Evolutionary conservation across 192 early-diverging fungal genomes (phyloP), one percentile per base, ranked within the genome.

Genomic region (Coemansia asiatica): DNA sequence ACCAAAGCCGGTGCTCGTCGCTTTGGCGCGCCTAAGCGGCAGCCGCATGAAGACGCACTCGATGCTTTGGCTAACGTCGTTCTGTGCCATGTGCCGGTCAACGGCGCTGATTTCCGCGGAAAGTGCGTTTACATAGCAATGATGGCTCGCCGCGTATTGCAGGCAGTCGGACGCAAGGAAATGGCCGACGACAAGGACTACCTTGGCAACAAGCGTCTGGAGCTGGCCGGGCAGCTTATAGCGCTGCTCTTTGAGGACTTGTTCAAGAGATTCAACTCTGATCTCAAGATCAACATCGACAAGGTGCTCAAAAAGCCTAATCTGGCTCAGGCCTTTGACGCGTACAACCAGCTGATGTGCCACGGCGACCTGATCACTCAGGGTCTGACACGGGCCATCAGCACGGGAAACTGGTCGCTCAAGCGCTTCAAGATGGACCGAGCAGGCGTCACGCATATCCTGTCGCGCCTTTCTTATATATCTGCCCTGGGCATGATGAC

Each of bases 401-500:
- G 93, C 3, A 93, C 97, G 6, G 97, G 97, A 25, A 99, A 99
- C 72, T 99, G 97, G 97, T 90, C 88, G 56, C 86, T 99, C 58
- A 96, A 96, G 82, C 95, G 97, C 72, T 99, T 99, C 87, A 97
- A 95, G 79, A 97, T 99, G 95, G 97, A 99, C 71, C 86, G 94
- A 13, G 92, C 95, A 12, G 97, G 97, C 33, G 92, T 99, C 48
- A 99, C 95, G 8, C 97, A 99, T 55, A 95, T 97, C 4, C 78
- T 99, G 49, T 90, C 90, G 40, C 91, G 97, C 15, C 76, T 99
- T 33, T 92, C 90, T 69, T 99, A 95, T 67, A 92, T 99, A 59
- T 88, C 92, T 0, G 95, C 95, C 0, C 75, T 99, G 53, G 97
- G 97, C 50, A 99, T 97, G 94, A 90, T 99, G 88, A 99, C 97